Percentiles rank a stretch among this genome's conserved stretches.
phyloP scores from a whole-genome alignment of 2,329 filamentous ascomycete genomes.

The Lachnellula hyalina region DNA sequence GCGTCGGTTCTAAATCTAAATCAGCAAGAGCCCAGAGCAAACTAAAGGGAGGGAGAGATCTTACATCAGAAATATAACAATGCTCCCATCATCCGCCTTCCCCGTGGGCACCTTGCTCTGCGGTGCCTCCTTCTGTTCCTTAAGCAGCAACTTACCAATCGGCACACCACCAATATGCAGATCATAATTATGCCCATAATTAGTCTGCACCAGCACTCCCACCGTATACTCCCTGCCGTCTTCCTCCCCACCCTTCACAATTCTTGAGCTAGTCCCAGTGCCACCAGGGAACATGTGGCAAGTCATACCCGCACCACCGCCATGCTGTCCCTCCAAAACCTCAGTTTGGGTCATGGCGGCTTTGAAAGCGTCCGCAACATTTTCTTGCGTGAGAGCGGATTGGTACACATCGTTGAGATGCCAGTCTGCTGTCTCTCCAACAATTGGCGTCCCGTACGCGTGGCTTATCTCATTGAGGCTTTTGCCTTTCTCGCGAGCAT shows the following conservation, averaged over 20 bases:
- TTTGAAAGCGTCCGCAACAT: slow-evolving; percentile 50
- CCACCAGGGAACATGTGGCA: slow-evolving; percentile 63
- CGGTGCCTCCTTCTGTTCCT: slow-evolving; percentile 34
- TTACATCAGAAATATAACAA: slow-evolving; percentile 51
- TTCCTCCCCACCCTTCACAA: slow-evolving; percentile 43
- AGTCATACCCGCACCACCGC: slow-evolving; percentile 64
- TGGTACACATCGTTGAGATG: slow-evolving; percentile 52
- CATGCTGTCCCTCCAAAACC: slow-evolving; percentile 57
- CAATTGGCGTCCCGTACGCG: slow-evolving; percentile 41
- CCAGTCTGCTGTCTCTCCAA: slow-evolving; percentile 60
- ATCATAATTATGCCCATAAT: slow-evolving; percentile 54
- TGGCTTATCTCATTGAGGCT: slow-evolving; percentile 23
- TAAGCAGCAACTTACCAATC: slow-evolving; percentile 51
- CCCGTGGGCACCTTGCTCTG: slow-evolving; percentile 31
- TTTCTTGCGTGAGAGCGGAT: slow-evolving; percentile 49
- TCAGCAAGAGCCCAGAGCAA: not conserved
- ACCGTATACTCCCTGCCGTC: slow-evolving; percentile 48
- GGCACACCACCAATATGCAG: slow-evolving; percentile 57
- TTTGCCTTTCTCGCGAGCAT: slow-evolving; percentile 14
- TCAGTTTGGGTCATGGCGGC: slow-evolving; percentile 41
- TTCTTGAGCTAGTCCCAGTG: slow-evolving; percentile 55
- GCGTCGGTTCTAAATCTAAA: slow-evolving; percentile 43
- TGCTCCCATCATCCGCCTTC: slow-evolving; percentile 55
- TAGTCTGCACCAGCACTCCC: slow-evolving; percentile 58
- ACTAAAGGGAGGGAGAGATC: not conserved